Evolutionary conservation across 2,329 filamentous ascomycete genomes (phyloP).

Genomic region (Cladosporium oxysporum): DNA sequence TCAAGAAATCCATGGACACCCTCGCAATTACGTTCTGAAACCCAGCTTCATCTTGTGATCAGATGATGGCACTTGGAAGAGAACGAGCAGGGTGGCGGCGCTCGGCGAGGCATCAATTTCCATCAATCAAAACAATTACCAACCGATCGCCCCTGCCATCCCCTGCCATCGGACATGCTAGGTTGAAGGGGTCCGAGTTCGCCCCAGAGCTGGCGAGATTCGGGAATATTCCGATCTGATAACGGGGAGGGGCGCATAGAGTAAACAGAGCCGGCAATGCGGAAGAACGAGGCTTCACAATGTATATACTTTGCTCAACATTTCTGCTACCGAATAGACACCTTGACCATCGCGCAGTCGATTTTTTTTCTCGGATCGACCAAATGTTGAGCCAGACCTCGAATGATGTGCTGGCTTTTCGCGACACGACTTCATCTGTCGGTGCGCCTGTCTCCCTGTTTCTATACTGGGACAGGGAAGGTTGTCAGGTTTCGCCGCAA

Average conservation of each 20-base stretch:
- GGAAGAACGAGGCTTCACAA: background rate
- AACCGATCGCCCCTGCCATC: background rate
- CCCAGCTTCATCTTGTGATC: background rate
- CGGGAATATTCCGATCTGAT: background rate
- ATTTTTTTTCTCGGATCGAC: background rate
- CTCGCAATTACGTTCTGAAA: background rate
- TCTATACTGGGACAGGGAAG: background rate
- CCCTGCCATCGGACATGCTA: background rate
- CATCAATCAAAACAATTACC: background rate
- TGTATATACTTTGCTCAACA: background rate
- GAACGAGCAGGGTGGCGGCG: background rate
- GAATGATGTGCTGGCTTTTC: background rate
- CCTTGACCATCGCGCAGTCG: background rate
- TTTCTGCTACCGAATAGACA: background rate
- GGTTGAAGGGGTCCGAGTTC: background rate
- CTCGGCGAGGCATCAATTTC: background rate
- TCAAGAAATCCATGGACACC: background rate
- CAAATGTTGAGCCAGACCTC: background rate
- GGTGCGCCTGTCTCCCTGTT: background rate
- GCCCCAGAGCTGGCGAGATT: background rate
- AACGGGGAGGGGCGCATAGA: background rate
- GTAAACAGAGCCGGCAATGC: background rate
- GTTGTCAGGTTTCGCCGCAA: background rate
- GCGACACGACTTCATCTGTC: background rate
- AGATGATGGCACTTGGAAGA: background rate